These are phyloP conservation scores for Takashimella koratensis DNA, from an alignment of 1,284 basidiomycete genomes.

Conservation along the genomic window DNA sequence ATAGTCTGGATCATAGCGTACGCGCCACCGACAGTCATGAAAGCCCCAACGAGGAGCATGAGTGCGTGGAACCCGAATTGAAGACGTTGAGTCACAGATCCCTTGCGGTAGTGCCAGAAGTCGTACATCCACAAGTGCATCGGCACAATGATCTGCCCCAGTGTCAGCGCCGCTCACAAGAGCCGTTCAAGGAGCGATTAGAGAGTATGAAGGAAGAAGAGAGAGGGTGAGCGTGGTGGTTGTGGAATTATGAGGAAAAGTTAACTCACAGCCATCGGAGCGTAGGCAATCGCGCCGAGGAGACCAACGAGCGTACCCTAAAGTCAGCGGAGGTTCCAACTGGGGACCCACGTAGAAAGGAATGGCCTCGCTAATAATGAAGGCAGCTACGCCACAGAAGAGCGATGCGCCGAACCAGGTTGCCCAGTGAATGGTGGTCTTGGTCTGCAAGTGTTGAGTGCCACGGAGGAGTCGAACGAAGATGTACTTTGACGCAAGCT, in stretches of 20 bases:
- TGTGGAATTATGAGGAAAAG: too few species aligned
- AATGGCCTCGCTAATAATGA: constrained; percentile 23
- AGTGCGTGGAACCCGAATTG: constrained; percentile 5
- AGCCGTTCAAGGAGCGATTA: too few species aligned
- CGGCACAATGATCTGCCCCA: constrained; percentile 22
- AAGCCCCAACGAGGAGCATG: constrained; percentile 26
- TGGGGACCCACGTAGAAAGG: too few species aligned
- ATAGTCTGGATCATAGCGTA: constrained; percentile 13
- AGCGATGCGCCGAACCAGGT: constrained; percentile 32
- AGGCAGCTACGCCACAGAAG: constrained; percentile 18
- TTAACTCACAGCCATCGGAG: constrained; percentile 20
- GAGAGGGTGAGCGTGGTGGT: neutral
- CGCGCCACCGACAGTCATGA: constrained; percentile 27
- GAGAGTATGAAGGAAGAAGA: neutral
- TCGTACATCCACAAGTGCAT: constrained; percentile 36
- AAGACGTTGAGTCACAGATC: neutral
- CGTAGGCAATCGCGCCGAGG: constrained; percentile 28
- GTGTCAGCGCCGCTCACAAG: too few species aligned
- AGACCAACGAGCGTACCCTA: constrained; percentile 29
- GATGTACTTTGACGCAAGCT: constrained; percentile 26
- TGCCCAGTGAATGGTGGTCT: constrained; percentile 31
- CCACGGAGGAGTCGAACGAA: constrained; percentile 39
- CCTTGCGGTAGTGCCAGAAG: constrained; percentile 8
- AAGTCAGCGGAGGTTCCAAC: too few species aligned
- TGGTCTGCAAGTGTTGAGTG: constrained; percentile 31